Evolutionary conservation across 768 basidiomycete genomes (phyloP), one percentile per base, ranked within the genome.

Genomic region (Arthromyces matolae): DNA sequence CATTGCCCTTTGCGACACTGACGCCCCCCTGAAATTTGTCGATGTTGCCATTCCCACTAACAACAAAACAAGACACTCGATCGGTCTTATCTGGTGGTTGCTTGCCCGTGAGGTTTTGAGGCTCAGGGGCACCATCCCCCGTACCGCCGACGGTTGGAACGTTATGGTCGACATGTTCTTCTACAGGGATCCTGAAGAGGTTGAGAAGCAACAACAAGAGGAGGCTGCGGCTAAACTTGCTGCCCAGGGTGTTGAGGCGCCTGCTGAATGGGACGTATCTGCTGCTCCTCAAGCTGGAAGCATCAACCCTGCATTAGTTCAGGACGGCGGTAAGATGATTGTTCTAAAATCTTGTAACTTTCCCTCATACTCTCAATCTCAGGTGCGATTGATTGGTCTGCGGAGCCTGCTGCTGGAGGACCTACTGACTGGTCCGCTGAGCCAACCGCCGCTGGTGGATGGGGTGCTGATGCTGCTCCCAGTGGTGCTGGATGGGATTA

Each of bases 141-240:
- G 96, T 60, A 87, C 91, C 33, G 69, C 81, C 53, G 93, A 95
- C 54, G 90, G 89, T 61, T 99, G 96, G 96, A 89, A 85, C 67
- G 88, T 96, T 69, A 96, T 98, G 91, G 93, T 94, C 57, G 94
- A 95, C 71, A 88, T 95, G 86, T 94, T 94, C 87, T 93, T 97
- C 86, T 98, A 98, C 83, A 90, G 95, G 63, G 95, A 97, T 74
- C 93, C 95, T 52, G 94, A 99, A 68, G 96, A 99, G 72, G 89
- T 97, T 59, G 94, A 97, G 83, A 91, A 89, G 73, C 95, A 97
- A 73, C 90, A 93, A 65, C 85, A 89, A 64, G 94, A 93, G 66
- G 92, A 91, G 67, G 89, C 90, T 22, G 83, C 86, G 54, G 89
- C 89, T 59, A 93, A 93, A 72, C 76, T 80, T 55, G 77, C 80